Evolutionary conservation across 345 rosid species (phyloP).

Genomic region (Raphanus raphanistrum): DNA sequence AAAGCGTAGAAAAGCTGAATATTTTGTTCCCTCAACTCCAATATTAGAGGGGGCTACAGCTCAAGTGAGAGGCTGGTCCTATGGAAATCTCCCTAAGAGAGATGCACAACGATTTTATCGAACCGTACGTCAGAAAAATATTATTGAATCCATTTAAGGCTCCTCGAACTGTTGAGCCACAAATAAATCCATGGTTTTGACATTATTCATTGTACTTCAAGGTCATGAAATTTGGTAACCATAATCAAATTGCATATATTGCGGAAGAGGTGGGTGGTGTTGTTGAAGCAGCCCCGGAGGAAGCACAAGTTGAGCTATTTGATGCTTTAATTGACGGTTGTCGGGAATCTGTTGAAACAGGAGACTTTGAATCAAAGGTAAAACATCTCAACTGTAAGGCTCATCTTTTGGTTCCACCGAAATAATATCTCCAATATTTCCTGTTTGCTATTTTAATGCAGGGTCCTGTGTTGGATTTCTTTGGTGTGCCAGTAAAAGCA

Average conservation of each 20-base stretch:
- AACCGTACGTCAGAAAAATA: slow-evolving; percentile 52
- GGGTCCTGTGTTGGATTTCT: slow-evolving; percentile 96
- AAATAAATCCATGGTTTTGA: neutral
- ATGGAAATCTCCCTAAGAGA: slow-evolving; percentile 93
- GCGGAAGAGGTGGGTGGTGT: slow-evolving; percentile 88
- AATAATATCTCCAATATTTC: slow-evolving; percentile 6
- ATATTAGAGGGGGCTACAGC: slow-evolving; percentile 88
- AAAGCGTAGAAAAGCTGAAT: slow-evolving; percentile 85
- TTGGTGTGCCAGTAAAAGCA: slow-evolving; percentile 96
- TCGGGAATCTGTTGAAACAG: slow-evolving; percentile 70
- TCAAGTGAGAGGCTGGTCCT: slow-evolving; percentile 98
- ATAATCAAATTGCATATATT: slow-evolving; percentile 64
- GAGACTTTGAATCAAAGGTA: slow-evolving; percentile 78
- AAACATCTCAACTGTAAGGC: slow-evolving; percentile 15
- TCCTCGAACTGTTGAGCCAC: neutral
- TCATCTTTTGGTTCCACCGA: neutral
- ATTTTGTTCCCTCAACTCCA: slow-evolving; percentile 60
- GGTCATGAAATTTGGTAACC: slow-evolving; percentile 95
- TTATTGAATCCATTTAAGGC: neutral
- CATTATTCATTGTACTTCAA: slow-evolving; percentile 34
- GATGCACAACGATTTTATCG: slow-evolving; percentile 95
- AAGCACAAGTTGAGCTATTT: slow-evolving; percentile 87
- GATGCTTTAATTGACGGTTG: slow-evolving; percentile 87
- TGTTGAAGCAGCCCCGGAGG: slow-evolving; percentile 71
- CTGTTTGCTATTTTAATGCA: slow-evolving; percentile 33